These are phyloP conservation scores for Inonotus hispidus DNA, from an alignment of 1,284 basidiomycete species.

Conservation along the genomic window DNA sequence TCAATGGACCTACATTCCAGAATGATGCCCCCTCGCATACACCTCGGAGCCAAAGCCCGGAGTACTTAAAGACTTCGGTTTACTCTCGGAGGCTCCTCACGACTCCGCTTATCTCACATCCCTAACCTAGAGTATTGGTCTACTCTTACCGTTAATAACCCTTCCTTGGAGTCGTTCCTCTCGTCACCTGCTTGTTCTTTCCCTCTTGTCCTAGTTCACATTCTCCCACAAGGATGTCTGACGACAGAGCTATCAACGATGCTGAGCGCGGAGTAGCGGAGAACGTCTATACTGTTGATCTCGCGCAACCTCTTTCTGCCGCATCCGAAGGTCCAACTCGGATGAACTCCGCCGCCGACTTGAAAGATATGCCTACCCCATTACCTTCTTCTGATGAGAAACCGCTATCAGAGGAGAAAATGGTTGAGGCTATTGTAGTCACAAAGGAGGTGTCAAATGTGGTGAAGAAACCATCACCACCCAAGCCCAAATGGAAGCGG, in stretches of 20 bases:
- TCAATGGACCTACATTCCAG: constrained; percentile 3
- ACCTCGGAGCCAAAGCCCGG: constrained; percentile 16
- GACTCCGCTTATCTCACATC: constrained; percentile 13
- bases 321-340: constrained; percentile 15
- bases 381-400: constrained; percentile 21
- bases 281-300: constrained; percentile 18
- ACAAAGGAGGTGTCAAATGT: constrained; percentile 5
- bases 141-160: constrained; percentile 9
- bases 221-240: constrained; percentile 1
- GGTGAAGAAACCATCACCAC: constrained; percentile 20
- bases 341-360: constrained; percentile 15
- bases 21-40: constrained; percentile 17
- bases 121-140: constrained; percentile 5
- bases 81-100: constrained; percentile 18
- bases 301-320: constrained; percentile 12
- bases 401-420: constrained; percentile 21
- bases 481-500: constrained; percentile 23
- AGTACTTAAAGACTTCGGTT: constrained; percentile 17
- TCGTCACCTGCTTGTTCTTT: constrained; percentile 3
- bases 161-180: constrained; percentile 5
- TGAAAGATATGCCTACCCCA: constrained; percentile 13
- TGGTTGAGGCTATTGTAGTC: constrained; percentile 12
- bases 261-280: constrained; percentile 17
- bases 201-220: neutral
- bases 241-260: constrained; percentile 14